Evolutionary conservation across 352 stramenopile genomes (phyloP).

Genomic region (Pythium chondricola): DNA sequence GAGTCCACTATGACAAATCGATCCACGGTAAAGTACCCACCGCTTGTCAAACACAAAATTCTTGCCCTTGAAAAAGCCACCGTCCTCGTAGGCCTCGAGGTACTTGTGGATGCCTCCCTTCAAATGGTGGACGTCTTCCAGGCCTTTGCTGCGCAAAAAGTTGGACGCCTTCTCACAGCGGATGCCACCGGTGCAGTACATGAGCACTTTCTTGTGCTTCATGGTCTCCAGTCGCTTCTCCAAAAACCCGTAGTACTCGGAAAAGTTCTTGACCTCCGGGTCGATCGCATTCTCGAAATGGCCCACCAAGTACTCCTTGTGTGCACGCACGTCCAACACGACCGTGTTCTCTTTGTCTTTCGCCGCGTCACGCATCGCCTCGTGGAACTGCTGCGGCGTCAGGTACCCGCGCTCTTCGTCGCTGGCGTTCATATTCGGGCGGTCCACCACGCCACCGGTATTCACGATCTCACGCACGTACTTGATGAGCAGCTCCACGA

Average conservation of each 20-base stretch:
- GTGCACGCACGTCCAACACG: conserved; percentile 52
- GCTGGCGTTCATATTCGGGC: conserved; percentile 26
- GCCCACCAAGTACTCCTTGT: conserved; percentile 65
- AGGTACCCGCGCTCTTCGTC: conserved; percentile 61
- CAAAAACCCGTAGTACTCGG: conserved; percentile 66
- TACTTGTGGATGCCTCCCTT: conserved; percentile 79
- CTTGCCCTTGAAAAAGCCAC: conserved; percentile 64
- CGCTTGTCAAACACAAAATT: conserved; percentile 82
- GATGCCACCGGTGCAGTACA: conserved; percentile 78
- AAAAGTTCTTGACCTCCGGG: conserved; percentile 68
- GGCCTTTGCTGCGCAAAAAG: conserved; percentile 53
- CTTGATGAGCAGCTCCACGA: conserved; percentile 65
- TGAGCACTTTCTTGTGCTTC: conserved; percentile 69
- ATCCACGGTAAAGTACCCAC: no score
- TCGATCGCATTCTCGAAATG: conserved; percentile 66
- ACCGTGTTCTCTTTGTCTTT: conserved; percentile 28
- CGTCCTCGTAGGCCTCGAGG: conserved; percentile 50
- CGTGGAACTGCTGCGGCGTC: conserved; percentile 72
- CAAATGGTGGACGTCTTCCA: conserved; percentile 40
- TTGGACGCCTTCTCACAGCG: conserved; percentile 72
- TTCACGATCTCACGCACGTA: conserved; percentile 71
- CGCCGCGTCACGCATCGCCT: conserved; percentile 35
- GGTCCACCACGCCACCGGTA: neutral
- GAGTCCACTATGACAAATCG: no score
- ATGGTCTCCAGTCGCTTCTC: conserved; percentile 51